Evolutionary conservation across 1,284 basidiomycete genomes (phyloP).

Genomic region (Ganoderma meredithae): DNA sequence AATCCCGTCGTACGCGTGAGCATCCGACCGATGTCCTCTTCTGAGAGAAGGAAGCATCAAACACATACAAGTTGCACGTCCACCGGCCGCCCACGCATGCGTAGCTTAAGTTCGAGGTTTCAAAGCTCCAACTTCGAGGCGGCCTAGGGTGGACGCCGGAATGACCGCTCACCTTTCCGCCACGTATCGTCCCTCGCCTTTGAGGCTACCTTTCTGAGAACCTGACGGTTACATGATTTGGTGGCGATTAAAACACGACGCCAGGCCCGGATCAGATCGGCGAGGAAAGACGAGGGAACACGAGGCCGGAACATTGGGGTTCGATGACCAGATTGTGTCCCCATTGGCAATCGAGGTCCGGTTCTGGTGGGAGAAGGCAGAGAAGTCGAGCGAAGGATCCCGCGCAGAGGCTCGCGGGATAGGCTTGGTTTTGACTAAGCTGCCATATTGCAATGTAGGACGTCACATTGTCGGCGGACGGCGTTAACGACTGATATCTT

Average conservation of each 20-base stretch:
- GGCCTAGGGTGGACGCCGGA: neutral
- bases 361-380: neutral
- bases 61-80: neutral
- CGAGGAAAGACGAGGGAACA: slow-evolving; percentile 3
- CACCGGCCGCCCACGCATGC: neutral
- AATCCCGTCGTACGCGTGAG: neutral
- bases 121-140: neutral
- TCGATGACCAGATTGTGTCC: neutral
- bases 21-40: neutral
- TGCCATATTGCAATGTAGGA: neutral
- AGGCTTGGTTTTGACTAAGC: slow-evolving; percentile 7
- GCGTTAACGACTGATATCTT: neutral
- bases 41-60: neutral
- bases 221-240: slow-evolving; percentile 5
- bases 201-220: neutral
- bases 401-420: slow-evolving; percentile 5
- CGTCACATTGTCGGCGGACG: neutral
- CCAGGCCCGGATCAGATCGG: neutral
- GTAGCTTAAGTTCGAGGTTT: neutral
- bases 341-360: neutral
- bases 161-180: slow-evolving; percentile 1
- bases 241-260: slow-evolving; percentile 6
- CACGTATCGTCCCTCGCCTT: neutral
- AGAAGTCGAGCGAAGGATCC: neutral
- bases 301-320: slow-evolving; percentile 3